Percentiles rank a stretch among this genome's conserved stretches.
Conservation (phyloP, 2,329 filamentous ascomycete species). For the Monascus ruber region DNA sequence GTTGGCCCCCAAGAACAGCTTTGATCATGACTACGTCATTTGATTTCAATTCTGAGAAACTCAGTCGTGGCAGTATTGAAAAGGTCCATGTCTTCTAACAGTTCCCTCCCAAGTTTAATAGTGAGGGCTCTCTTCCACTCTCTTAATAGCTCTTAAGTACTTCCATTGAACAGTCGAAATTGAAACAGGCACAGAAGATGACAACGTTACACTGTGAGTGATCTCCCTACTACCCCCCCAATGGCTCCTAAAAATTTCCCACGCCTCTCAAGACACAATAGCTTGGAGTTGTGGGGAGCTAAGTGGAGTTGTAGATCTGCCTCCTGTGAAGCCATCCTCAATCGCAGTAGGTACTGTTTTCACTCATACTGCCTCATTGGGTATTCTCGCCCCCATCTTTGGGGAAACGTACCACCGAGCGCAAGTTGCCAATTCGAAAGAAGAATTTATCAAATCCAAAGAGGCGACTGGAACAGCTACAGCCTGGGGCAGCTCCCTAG, state of each 20-base stretch:
- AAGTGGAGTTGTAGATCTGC: slow-evolving; percentile 44
- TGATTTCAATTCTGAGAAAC: not conserved
- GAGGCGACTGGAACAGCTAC: slow-evolving; percentile 79
- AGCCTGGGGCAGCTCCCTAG: slow-evolving; percentile 79
- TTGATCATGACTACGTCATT: slow-evolving; percentile 22
- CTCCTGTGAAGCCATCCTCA: slow-evolving; percentile 90
- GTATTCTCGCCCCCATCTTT: slow-evolving; percentile 78
- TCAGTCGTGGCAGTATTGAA: slow-evolving; percentile 1
- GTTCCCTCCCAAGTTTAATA: not conserved
- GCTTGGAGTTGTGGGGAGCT: not conserved
- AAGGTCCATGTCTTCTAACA: not conserved
- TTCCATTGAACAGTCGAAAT: not conserved
- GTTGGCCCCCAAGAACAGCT: not conserved
- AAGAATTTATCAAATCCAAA: slow-evolving; percentile 91
- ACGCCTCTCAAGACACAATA: too few relatives aligned
- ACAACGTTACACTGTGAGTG: slow-evolving; percentile 49
- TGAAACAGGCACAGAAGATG: slow-evolving; percentile 34
- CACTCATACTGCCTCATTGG: slow-evolving; percentile 84
- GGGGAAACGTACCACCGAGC: slow-evolving; percentile 90
- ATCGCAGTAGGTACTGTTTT: slow-evolving; percentile 93
- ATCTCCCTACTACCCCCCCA: too few relatives aligned
- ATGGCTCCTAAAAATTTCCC: too few relatives aligned
- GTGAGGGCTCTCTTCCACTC: too few relatives aligned
- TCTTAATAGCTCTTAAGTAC: too few relatives aligned
- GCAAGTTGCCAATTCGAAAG: slow-evolving; percentile 82